These are phyloP conservation scores for Phytophthora fragariaefolia DNA, from an alignment of 352 stramenopile species.

Conservation along the genomic window DNA sequence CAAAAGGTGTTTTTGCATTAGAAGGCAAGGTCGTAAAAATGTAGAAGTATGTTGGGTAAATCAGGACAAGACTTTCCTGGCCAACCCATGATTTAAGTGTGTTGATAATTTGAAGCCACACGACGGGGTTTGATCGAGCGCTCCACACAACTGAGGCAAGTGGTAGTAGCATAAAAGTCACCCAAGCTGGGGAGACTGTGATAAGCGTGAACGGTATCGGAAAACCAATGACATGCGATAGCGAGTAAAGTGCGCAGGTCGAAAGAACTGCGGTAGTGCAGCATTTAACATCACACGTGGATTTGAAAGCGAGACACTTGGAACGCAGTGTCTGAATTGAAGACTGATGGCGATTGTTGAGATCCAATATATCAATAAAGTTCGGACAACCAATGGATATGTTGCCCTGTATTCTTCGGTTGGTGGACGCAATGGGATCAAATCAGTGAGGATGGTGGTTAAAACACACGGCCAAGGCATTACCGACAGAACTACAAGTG, in stretches of 20 bases:
- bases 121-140: background rate
- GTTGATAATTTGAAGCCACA: background rate
- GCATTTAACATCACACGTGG: background rate
- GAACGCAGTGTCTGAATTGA: slow-evolving; percentile 10
- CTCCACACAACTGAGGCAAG: background rate
- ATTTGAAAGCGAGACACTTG: background rate
- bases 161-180: background rate
- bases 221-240: background rate
- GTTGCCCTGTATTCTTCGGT: slow-evolving; percentile 10
- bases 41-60: background rate
- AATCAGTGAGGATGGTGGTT: slow-evolving; percentile 26
- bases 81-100: background rate
- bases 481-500: slow-evolving; percentile 5
- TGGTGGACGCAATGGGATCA: slow-evolving; percentile 12
- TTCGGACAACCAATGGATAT: slow-evolving; percentile 23
- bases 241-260: background rate
- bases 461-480: slow-evolving; percentile 24
- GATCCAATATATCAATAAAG: slow-evolving; percentile 23
- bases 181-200: background rate
- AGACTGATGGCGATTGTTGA: slow-evolving; percentile 27
- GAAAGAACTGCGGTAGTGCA: background rate
- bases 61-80: background rate
- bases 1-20: background rate
- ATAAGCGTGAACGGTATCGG: background rate
- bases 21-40: background rate